Evolutionary conservation across 352 stramenopile species (phyloP).

Genomic region (Blastocystis sp.): DNA sequence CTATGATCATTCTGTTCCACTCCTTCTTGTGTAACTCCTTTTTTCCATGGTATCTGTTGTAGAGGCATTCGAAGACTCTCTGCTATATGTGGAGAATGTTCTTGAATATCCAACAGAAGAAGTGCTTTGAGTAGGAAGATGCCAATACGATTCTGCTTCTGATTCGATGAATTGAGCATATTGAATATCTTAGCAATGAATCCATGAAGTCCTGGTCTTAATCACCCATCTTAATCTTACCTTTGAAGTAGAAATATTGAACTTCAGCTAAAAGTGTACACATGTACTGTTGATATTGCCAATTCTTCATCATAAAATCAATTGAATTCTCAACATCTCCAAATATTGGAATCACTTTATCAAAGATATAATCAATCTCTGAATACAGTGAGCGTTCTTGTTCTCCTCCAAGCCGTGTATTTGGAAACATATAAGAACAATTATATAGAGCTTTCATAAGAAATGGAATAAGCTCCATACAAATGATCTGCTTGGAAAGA

Average conservation of each 20-base stretch:
- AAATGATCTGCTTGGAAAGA: neutral
- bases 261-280: slow-evolving; percentile 40
- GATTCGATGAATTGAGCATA: neutral
- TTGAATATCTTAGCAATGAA: slow-evolving; percentile 1
- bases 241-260: slow-evolving; percentile 45
- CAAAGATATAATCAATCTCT: slow-evolving; percentile 32
- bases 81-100: neutral
- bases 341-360: slow-evolving; percentile 25
- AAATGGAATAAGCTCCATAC: neutral
- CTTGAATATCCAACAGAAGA: slow-evolving; percentile 18
- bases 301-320: slow-evolving; percentile 34
- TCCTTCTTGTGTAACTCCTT: neutral
- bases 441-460: slow-evolving; percentile 11
- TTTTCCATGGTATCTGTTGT: slow-evolving; percentile 17
- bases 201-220: neutral
- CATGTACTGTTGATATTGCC: neutral
- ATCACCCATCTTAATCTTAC: neutral
- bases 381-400: neutral
- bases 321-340: neutral
- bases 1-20: neutral
- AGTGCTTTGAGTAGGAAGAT: slow-evolving; percentile 42
- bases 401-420: neutral
- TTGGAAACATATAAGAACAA: neutral
- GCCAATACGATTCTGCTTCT: slow-evolving; percentile 41
- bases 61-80: too few species aligned